A percentile compares a stretch with the other conserved stretches of the same genome.
phyloP scores from a whole-genome alignment of 768 basidiomycete species.

The Xerocomellus chrysenteron region DNA sequence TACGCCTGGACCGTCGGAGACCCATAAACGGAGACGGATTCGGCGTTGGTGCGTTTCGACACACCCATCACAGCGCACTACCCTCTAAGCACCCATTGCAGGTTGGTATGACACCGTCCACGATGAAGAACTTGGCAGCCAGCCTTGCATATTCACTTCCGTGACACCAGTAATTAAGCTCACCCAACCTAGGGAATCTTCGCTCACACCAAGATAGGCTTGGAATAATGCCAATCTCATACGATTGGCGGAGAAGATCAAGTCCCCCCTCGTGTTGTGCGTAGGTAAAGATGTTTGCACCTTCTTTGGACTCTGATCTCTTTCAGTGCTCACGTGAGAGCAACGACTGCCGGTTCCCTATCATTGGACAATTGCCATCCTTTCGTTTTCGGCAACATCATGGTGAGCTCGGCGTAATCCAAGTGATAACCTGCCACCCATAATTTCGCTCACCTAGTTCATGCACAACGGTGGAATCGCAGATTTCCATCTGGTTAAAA shows the following conservation, averaged over 20 bases:
- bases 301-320: slow-evolving; percentile 1
- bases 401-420: slow-evolving; percentile 50
- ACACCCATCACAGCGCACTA: background rate
- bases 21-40: slow-evolving; percentile 98
- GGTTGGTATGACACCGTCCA: slow-evolving; percentile 94
- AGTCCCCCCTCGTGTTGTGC: slow-evolving; percentile 92
- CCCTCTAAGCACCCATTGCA: slow-evolving; percentile 24
- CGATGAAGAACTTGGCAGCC: slow-evolving; percentile 78
- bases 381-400: slow-evolving; percentile 86
- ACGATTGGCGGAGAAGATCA: slow-evolving; percentile 96
- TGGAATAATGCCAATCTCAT: slow-evolving; percentile 96
- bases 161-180: slow-evolving; percentile 73
- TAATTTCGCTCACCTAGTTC: slow-evolving; percentile 50
- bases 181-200: background rate
- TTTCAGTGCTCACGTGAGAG: slow-evolving; percentile 82
- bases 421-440: background rate
- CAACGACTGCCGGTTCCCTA: slow-evolving; percentile 89
- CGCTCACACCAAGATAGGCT: slow-evolving; percentile 52
- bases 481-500: slow-evolving; percentile 78
- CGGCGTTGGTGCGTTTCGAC: slow-evolving; percentile 70
- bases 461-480: slow-evolving; percentile 98
- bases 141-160: slow-evolving; percentile 95
- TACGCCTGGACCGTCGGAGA: slow-evolving; percentile 75
- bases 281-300: slow-evolving; percentile 25
- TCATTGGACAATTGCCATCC: slow-evolving; percentile 95